Evolutionary conservation across 2,329 filamentous ascomycete species (phyloP), one percentile per base, ranked within the genome.

Genomic region (Leptographium procerum): DNA sequence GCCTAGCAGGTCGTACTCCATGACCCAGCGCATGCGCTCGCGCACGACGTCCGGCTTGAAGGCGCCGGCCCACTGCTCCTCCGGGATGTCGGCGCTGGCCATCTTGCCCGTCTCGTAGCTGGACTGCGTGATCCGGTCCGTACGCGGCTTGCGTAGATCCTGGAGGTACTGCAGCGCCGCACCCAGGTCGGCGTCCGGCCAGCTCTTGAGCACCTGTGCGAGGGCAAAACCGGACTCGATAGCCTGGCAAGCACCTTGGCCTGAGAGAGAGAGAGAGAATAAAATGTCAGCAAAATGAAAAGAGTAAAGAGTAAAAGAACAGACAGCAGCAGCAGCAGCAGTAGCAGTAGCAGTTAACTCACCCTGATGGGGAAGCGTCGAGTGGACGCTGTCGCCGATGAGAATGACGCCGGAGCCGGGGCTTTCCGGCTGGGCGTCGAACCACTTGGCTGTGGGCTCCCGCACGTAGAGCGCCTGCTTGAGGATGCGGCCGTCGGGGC

Each of bases 321-420:
- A 36, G n/a, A n/a, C n/a, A n/a, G n/a, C n/a, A n/a, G n/a, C n/a
- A n/a, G n/a, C n/a, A n/a, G n/a, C n/a, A n/a, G n/a, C n/a, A n/a
- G n/a, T n/a, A n/a, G 31, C 31, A 33, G 5, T 33, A 6, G 31
- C 31, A 1, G 14, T 6, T 2, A 13, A 26, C 52, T 19, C 24
- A 62, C 60, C 74, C 9, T 74, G 75, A 64, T 82, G 78, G 1
- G 81, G 80, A 0, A 75, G 77, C 0, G 72, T 70, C 8, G 80
- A 80, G 63, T 84, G 81, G 14, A 81, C 81, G 2, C 79, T 78
- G 62, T 84, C 81, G 13, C 81, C 81, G 0, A 80, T 70, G 4
- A 83, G 63, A 54, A 76, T 76, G 1, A 81, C 69, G 66, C 43
- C 70, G 28, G 68, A 81, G 76, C 67, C 81, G 80, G 7, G 82